A percentile compares a stretch with the other conserved stretches of the same genome.
Conservation (phyloP, 1,139 yeast genomes). For the Kodamaea anthophila region DNA sequence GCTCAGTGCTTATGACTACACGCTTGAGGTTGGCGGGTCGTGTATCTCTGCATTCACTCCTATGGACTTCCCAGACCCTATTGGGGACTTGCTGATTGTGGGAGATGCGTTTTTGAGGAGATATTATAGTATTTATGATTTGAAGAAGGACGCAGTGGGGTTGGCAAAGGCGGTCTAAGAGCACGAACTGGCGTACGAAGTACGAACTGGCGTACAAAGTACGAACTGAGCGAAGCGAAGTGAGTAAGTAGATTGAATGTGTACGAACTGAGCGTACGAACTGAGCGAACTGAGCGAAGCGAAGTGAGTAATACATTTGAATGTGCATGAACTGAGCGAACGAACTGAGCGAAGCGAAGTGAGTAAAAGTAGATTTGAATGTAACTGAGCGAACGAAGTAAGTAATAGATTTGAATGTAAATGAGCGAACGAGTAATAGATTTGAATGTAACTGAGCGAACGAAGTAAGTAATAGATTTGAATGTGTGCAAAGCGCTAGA, state of each 20-base stretch:
- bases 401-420: too few relatives aligned
- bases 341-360: too few relatives aligned
- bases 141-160: conserved; percentile 88
- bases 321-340: too few relatives aligned
- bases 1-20: conserved; percentile 81
- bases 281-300: background rate
- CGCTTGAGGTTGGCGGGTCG: conserved; percentile 86
- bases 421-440: too few relatives aligned
- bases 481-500: too few relatives aligned
- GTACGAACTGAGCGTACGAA: too few relatives aligned
- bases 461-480: too few relatives aligned
- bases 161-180: conserved; percentile 62
- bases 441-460: too few relatives aligned
- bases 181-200: background rate
- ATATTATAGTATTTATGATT: conserved; percentile 88
- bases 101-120: conserved; percentile 97
- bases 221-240: background rate
- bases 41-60: conserved; percentile 96
- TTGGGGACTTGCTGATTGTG: conserved; percentile 90
- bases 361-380: too few relatives aligned
- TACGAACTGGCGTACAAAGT: too few relatives aligned
- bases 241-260: background rate
- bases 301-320: too few relatives aligned
- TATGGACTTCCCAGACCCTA: conserved; percentile 95
- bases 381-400: too few relatives aligned